Evolutionary conservation across 768 basidiomycete species (phyloP), one percentile per base, ranked within the genome.

Genomic region (Pisolithus marmoratus): DNA sequence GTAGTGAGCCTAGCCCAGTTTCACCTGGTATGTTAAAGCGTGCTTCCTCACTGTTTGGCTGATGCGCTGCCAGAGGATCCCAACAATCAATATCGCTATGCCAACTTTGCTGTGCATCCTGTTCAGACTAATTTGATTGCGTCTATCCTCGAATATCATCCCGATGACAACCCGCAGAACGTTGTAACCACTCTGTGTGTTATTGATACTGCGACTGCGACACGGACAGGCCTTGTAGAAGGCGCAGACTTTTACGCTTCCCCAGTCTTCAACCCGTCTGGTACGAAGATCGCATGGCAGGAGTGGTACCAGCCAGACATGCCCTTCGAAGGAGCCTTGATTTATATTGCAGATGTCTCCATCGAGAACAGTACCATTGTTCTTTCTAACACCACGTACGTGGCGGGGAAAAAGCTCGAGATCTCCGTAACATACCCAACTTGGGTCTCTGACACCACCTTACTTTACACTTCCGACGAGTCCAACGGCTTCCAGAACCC

Each of bases 171-270:
- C 3, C 81, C 84, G 0, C 61, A 74, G 1, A 63, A 71, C 1
- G 54, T 65, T 7, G 29, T 54, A n/a, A 88, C 77, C 54, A 74
- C 73, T 0, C 72, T 90, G 20, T 77, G 78, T 48, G 51, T 81
- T 45, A 74, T 90, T 59, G 65, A 84, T 62, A 72, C 74, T 0
- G 54, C 50, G 2, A 65, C 70, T 2, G 69, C 72, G 52, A 61
- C 67, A 1, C 62, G 84, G 3, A 56, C 64, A 2, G 57, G 72
- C 5, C 59, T 88, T 27, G 63, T 68, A 3, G 63, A 70, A 0
- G 83, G 82, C 8, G 78, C 80, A 1, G 87, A 84, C 57, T 90
- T 89, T 66, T 90, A 90, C 60, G 73, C 75, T 48, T 59, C 70
- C 2, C 80, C 85, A 0, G 68, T 61, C 27, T 79, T 85, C 65